Base-by-base conservation (phyloP, 2,329 filamentous ascomycete species). In the Metarhizium guizhouense region DNA sequence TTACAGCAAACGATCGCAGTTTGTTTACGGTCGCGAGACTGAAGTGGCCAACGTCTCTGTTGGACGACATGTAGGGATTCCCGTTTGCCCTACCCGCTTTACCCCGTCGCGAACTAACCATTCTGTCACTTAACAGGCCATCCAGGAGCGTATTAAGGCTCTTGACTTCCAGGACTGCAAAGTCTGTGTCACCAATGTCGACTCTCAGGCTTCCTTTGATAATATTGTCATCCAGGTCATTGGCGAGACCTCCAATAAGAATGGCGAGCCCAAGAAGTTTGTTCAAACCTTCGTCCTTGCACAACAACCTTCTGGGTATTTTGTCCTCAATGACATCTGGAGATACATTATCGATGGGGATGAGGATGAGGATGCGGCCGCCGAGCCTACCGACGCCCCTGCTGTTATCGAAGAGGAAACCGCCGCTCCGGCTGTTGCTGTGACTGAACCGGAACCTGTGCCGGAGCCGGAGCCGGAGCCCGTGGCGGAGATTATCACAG, bases 211-310 rank as follows among this genome's bases (percentile, higher is more conserved):
- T 60, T 96, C 93, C 10, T 88, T 86, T 71, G 85, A 92, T 59
- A 95, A 92, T 76, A 97, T 99, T 64, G 86, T 99, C 65, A 95
- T 99, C 67, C 92, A 96, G 73, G 94, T 97, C 65, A 96, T 99
- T 68, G 94, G 94, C 62, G 93, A 97, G 75, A 95, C 94, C 66
- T 96, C 92, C 66, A 96, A 95, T 83, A 95, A 95, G 74, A 85
- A 84, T 51, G 86, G 86, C 61, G 89, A 94, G 57, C 90, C 93
- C 67, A 92, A 89, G 78, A 96, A 96, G 73, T 99, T 99, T 68
- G 88, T 92, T 45, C 94, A 99, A 80, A 97, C 93, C 53, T 99
- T 99, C 65, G 90, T 99, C 60, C 88, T 99, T 60, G 94, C 94
- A 51, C 86, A 93, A 72, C 94, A 99, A 76, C 90, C 90, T 52